Percentiles rank a stretch among this genome's conserved stretches.
phyloP scores from a whole-genome alignment of 1,284 basidiomycete genomes.

The Ganoderma sp. region DNA sequence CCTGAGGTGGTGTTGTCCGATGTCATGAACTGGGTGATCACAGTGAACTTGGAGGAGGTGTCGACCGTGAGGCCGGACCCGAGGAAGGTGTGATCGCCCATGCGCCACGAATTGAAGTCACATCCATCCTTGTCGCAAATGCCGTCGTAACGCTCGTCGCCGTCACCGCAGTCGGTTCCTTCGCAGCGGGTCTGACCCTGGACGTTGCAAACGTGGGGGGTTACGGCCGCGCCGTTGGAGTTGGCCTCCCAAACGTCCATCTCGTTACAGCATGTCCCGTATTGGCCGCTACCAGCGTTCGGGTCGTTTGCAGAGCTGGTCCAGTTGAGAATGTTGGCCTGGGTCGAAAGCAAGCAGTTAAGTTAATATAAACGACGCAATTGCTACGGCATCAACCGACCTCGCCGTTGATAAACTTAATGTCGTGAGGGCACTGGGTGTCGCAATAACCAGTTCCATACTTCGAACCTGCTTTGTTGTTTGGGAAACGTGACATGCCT shows the following conservation, averaged over 20 bases:
- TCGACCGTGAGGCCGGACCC: conserved; percentile 53
- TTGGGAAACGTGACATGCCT: conserved; percentile 44
- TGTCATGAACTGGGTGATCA: conserved; percentile 58
- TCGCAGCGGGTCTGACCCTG: conserved; percentile 48
- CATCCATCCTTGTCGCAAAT: conserved; percentile 59
- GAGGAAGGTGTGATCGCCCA: conserved; percentile 55
- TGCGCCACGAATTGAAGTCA: conserved; percentile 63
- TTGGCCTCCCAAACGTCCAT: conserved; percentile 67
- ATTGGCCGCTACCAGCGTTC: conserved; percentile 52
- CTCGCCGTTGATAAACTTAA: conserved; percentile 60
- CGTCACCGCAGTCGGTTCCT: conserved; percentile 47
- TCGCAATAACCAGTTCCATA: conserved; percentile 64
- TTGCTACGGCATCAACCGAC: conserved; percentile 32
- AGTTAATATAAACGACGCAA: conserved; percentile 7
- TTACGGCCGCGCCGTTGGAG: conserved; percentile 52
- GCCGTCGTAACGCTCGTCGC: conserved; percentile 47
- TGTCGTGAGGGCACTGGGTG: conserved; percentile 53
- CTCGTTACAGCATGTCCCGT: conserved; percentile 59
- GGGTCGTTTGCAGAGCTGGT: conserved; percentile 44
- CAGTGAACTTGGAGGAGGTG: conserved; percentile 52
- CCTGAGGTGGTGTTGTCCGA: conserved; percentile 52
- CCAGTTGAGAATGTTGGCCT: conserved; percentile 57
- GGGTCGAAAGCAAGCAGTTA: conserved; percentile 9
- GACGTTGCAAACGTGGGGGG: conserved; percentile 54
- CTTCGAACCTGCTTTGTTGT: conserved; percentile 56